phyloP scores from a whole-genome alignment of 306 rosid species.

The Cucumis cinereus region DNA sequence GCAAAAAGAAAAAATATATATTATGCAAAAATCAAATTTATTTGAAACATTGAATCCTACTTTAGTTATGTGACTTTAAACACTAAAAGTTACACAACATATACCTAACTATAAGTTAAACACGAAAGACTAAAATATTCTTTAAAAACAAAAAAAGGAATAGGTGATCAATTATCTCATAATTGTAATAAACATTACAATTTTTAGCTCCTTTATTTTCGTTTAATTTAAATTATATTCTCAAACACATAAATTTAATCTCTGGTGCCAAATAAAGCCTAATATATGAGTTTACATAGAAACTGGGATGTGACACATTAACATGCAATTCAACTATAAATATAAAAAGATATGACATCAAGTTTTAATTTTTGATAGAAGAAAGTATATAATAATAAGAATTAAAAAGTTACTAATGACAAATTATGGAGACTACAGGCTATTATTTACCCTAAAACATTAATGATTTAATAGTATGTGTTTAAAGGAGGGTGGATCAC shows the following conservation, averaged over 20 bases:
- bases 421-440: neutral
- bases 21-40: no score
- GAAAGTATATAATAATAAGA: neutral
- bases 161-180: neutral
- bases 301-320: neutral
- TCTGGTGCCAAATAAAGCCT: neutral
- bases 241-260: neutral
- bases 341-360: neutral
- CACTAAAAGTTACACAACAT: no score
- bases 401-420: neutral
- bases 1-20: no score
- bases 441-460: neutral
- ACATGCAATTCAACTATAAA: neutral
- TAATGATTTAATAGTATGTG: neutral
- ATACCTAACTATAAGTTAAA: no score
- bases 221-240: neutral
- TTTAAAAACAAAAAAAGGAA: neutral
- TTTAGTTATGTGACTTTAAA: no score
- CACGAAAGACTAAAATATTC: no score
- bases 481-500: slow-evolving; percentile 2
- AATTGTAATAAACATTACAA: neutral
- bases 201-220: neutral
- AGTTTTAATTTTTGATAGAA: neutral
- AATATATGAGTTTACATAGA: neutral
- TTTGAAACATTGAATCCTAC: no score